A percentile compares a stretch with the other conserved stretches of the same genome.
phyloP scores from a whole-genome alignment of 2,329 filamentous ascomycete genomes.

The Beauveria rudraprayagi region DNA sequence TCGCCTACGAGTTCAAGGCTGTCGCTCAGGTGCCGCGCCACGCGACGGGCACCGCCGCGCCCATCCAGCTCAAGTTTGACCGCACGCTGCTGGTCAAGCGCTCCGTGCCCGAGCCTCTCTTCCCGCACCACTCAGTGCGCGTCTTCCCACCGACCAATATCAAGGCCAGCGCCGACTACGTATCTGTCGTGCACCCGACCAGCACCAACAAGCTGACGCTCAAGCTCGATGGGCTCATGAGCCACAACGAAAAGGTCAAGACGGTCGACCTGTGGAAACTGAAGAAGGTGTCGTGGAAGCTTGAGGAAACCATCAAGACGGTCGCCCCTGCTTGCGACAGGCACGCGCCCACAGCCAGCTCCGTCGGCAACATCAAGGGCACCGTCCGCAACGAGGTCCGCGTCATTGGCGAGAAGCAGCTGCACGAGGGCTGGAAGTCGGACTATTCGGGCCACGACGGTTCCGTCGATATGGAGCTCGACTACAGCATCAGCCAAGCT shows the following conservation, averaged over 20 bases:
- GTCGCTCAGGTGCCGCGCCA: slow-evolving; percentile 49
- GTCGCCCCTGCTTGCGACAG: slow-evolving; percentile 72
- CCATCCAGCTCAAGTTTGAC: slow-evolving; percentile 48
- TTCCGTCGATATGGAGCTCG: slow-evolving; percentile 64
- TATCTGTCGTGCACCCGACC: slow-evolving; percentile 77
- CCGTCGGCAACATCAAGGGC: slow-evolving; percentile 48
- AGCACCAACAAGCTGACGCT: slow-evolving; percentile 73
- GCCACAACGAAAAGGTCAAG: slow-evolving; percentile 57
- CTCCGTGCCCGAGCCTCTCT: slow-evolving; percentile 63
- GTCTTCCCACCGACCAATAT: slow-evolving; percentile 96
- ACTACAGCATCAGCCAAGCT: slow-evolving; percentile 41
- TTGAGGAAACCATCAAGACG: slow-evolving; percentile 79
- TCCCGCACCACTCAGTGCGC: slow-evolving; percentile 81
- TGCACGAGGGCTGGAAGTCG: slow-evolving; percentile 87
- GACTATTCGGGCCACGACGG: slow-evolving; percentile 45
- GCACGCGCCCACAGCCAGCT: slow-evolving; percentile 52
- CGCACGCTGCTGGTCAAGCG: slow-evolving; percentile 68
- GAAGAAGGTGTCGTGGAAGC: slow-evolving; percentile 84
- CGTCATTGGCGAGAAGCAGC: slow-evolving; percentile 69
- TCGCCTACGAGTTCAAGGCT: slow-evolving; percentile 73
- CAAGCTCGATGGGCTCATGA: slow-evolving; percentile 78
- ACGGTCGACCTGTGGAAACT: slow-evolving; percentile 78
- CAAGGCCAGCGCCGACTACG: slow-evolving; percentile 74
- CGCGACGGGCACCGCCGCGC: slow-evolving; percentile 21
- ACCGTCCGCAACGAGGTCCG: slow-evolving; percentile 66